phyloP scores from a whole-genome alignment of 1,284 basidiomycete genomes.

The Veloboletus limbatus region DNA sequence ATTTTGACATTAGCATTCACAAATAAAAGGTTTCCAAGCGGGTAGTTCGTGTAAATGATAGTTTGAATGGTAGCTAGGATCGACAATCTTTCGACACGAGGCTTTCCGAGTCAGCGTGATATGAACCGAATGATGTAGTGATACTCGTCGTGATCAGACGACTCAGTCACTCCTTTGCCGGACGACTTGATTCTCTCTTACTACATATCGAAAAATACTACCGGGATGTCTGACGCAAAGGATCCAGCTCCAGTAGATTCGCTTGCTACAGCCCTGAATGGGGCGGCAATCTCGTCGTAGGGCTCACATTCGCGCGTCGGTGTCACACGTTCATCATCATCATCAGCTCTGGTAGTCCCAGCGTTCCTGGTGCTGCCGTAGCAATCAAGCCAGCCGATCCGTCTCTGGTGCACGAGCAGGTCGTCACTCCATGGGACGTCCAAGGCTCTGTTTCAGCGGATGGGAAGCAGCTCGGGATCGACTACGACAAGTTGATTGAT shows the following conservation, averaged over 20 bases:
- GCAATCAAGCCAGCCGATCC: slow-evolving; percentile 37
- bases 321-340: not conserved
- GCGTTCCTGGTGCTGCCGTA: not conserved
- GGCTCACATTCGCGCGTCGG: not conserved
- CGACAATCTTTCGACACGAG: too few relatives aligned
- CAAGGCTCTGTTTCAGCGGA: slow-evolving; percentile 88
- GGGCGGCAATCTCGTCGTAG: slow-evolving; percentile 22
- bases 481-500: slow-evolving; percentile 94
- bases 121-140: too few relatives aligned
- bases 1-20: slow-evolving; percentile 18
- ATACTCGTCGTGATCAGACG: too few relatives aligned
- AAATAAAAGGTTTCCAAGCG: not conserved
- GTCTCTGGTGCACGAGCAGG: slow-evolving; percentile 58
- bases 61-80: slow-evolving; percentile 5
- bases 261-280: slow-evolving; percentile 16
- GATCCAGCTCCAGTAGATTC: slow-evolving; percentile 9
- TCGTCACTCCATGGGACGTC: slow-evolving; percentile 98
- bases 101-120: not conserved
- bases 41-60: slow-evolving; percentile 11
- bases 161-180: not conserved
- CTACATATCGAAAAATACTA: not conserved
- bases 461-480: slow-evolving; percentile 87
- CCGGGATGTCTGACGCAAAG: slow-evolving; percentile 15
- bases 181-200: not conserved
- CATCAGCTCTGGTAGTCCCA: slow-evolving; percentile 11